Base-by-base conservation (phyloP, 192 early-diverging fungal species). In the Coemansia sp. region DNA sequence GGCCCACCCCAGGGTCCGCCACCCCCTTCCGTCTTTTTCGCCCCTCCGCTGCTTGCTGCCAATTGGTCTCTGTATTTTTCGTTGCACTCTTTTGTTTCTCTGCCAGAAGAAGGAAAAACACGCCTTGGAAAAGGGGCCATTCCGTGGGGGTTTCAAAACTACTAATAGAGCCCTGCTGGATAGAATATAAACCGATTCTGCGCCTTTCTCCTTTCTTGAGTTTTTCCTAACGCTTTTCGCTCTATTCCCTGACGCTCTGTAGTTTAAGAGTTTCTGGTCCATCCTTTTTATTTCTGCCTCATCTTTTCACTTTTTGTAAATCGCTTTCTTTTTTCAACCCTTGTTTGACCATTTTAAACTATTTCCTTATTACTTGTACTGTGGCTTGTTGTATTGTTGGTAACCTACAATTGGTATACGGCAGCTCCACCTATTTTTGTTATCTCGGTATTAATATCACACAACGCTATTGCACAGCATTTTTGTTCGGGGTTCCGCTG, bases 391-490 rank as follows among this genome's bases (percentile, higher is more conserved):
- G 41, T 45, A 45, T 45, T 45, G 41, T 45, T 35, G 31, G 31
- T 35, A 35, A 35, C 31, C 31, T 35, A 35, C 31, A 35, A 35
- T 35, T 35, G 31, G 27, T 6, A 29, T 29, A 29, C 27, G 27
- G 31, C 31, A 35, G 31, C 31, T 21, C 21, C 31, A 8, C 31
- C 31, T 35, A 8, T 8, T 35, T n/a, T 45, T 45, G 41, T 45
- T 45, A 45, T 45, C 16, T 45, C 41, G 41, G 41, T 45, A 45
- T 45, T 45, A 45, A 45, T 45, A 45, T 45, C 41, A 45, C 39
- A 41, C 16, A 45, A 45, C 41, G 41, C 14, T 45, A 8, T 35
- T 35, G 31, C 31, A 31, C 29, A 35, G 31, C 31, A 35, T 35
- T 35, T 35, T 29, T 29, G 27, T 5, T 35, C 31, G 31, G 31